Percentiles rank a stretch among this genome's conserved stretches.
Evolutionary conservation across 176 grass and related monocot genomes (phyloP).

Genomic region (Puya raimondii): DNA sequence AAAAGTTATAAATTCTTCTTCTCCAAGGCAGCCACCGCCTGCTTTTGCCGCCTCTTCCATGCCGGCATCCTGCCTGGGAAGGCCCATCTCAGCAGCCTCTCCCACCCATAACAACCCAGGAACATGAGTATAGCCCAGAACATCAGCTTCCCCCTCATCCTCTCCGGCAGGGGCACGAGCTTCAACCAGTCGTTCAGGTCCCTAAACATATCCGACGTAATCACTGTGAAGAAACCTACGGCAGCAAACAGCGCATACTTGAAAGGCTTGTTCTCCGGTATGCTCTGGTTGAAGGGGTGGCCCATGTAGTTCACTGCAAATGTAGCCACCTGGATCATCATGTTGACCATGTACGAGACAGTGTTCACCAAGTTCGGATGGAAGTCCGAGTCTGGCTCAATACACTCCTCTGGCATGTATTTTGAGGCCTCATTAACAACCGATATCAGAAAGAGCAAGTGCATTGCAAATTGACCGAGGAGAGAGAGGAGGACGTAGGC

Average conservation of each 20-base stretch:
- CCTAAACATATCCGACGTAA: slow-evolving; percentile 91
- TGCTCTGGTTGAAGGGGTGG: slow-evolving; percentile 87
- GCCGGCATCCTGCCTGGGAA: slow-evolving; percentile 86
- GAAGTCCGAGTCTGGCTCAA: slow-evolving; percentile 88
- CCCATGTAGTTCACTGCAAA: slow-evolving; percentile 99
- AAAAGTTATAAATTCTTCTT: slow-evolving; percentile 56
- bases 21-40: slow-evolving; percentile 46
- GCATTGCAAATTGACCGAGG: slow-evolving; percentile 95
- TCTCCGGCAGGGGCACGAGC: slow-evolving; percentile 66
- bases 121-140: slow-evolving; percentile 86
- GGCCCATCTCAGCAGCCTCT: slow-evolving; percentile 66
- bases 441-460: slow-evolving; percentile 72
- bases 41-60: slow-evolving; percentile 79
- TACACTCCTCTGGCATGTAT: slow-evolving; percentile 94
- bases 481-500: slow-evolving; percentile 85
- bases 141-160: slow-evolving; percentile 82
- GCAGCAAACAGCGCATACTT: slow-evolving; percentile 73
- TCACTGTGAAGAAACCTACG: slow-evolving; percentile 84
- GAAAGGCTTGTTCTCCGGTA: slow-evolving; percentile 95
- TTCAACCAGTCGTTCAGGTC: slow-evolving; percentile 84
- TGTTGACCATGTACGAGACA: slow-evolving; percentile 99
- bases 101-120: slow-evolving; percentile 85
- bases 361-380: slow-evolving; percentile 97
- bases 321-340: slow-evolving; percentile 99
- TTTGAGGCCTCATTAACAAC: slow-evolving; percentile 83